A percentile compares a stretch with the other conserved stretches of the same genome.
Evolutionary conservation across 73 alveolate genomes (phyloP).

Genomic region (Stentor roeselii): DNA sequence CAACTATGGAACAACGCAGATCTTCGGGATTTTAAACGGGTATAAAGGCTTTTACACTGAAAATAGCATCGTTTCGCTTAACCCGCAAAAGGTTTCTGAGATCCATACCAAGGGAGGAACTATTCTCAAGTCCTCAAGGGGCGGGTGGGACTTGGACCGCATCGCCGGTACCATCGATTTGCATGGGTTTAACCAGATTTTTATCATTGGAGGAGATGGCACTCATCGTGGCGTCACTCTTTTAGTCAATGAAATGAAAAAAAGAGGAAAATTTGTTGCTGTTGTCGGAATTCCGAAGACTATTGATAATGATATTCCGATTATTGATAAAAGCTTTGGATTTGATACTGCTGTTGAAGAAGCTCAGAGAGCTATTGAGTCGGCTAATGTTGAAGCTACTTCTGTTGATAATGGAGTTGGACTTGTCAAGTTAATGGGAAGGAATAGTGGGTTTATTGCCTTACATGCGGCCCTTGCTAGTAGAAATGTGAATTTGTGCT

Average conservation of each 20-base stretch:
- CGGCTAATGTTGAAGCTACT: slow-evolving; percentile 97
- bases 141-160: slow-evolving; percentile 83
- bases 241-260: slow-evolving; percentile 58
- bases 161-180: slow-evolving; percentile 60
- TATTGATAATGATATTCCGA: slow-evolving; percentile 99
- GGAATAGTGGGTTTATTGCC: slow-evolving; percentile 98
- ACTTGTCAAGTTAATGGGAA: slow-evolving; percentile 97
- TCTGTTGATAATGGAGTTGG: slow-evolving; percentile 96
- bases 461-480: slow-evolving; percentile 90
- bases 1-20: slow-evolving; percentile 83
- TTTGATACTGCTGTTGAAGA: slow-evolving; percentile 97
- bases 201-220: slow-evolving; percentile 99
- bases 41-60: slow-evolving; percentile 50
- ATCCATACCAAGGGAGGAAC: slow-evolving; percentile 92
- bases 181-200: slow-evolving; percentile 81
- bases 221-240: slow-evolving; percentile 91
- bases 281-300: slow-evolving; percentile 98
- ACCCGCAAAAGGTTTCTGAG: slow-evolving; percentile 60
- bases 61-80: slow-evolving; percentile 52
- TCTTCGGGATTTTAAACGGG: slow-evolving; percentile 90
- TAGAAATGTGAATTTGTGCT: slow-evolving; percentile 95
- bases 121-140: slow-evolving; percentile 86
- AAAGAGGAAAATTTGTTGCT: slow-evolving; percentile 61
- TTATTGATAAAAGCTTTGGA: slow-evolving; percentile 96
- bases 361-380: slow-evolving; percentile 85